Evolutionary conservation across 2,329 filamentous ascomycete genomes (phyloP).

Genomic region (Teratosphaeria nubilosa): DNA sequence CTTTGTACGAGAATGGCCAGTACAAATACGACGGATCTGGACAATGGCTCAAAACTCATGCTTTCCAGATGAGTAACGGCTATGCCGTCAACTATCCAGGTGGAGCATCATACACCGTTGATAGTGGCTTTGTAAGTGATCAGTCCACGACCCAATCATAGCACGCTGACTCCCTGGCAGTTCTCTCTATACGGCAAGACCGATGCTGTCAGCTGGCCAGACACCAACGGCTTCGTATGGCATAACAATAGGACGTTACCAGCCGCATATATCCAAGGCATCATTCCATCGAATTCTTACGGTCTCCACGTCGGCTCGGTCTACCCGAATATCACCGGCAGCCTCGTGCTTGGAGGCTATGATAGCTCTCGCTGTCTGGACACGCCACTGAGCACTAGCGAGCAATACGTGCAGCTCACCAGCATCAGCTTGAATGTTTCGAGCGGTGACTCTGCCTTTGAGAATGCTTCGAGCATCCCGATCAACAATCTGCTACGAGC

Average conservation of each 20-base stretch:
- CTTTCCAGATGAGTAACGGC: constrained; percentile 4
- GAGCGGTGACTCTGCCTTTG: constrained; percentile 32
- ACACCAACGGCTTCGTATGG: neutral
- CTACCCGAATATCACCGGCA: constrained; percentile 4
- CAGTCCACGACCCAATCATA: neutral
- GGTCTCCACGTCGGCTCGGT: constrained; percentile 11
- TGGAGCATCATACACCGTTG: constrained; percentile 5
- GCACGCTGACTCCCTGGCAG: constrained; percentile 1
- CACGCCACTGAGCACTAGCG: constrained; percentile 5
- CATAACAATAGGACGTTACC: constrained; percentile 2
- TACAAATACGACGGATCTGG: neutral
- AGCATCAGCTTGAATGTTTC: constrained; percentile 35
- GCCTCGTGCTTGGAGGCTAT: constrained; percentile 12
- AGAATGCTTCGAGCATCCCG: constrained; percentile 9
- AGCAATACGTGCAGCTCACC: constrained; percentile 18
- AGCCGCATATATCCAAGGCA: constrained; percentile 5
- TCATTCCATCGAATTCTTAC: constrained; percentile 9
- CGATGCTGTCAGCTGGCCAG: neutral
- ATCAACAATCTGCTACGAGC: constrained; percentile 2
- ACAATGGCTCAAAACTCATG: neutral
- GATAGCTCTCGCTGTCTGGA: constrained; percentile 8
- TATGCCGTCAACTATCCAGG: constrained; percentile 3
- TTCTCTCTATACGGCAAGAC: constrained; percentile 6
- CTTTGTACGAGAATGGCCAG: neutral
- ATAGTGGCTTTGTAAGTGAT: constrained; percentile 7